phyloP scores from a whole-genome alignment of 2,329 filamentous ascomycete species.

The Coniochaeta sp. region DNA sequence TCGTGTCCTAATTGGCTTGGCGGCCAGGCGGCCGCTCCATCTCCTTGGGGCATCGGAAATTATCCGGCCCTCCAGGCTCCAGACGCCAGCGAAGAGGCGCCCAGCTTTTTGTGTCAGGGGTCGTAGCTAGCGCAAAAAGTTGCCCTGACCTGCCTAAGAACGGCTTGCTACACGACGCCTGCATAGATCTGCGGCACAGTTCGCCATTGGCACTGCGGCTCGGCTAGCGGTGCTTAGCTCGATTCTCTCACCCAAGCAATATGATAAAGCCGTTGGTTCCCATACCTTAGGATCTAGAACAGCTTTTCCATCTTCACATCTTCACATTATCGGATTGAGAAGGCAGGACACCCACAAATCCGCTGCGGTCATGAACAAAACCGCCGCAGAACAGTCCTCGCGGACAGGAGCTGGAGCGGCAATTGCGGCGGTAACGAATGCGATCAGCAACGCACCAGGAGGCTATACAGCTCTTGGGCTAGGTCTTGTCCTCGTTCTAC shows the following conservation, averaged over 20 bases:
- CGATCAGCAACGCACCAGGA: background rate
- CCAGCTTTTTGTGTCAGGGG: too few relatives aligned
- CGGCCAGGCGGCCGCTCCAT: too few relatives aligned
- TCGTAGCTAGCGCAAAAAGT: too few relatives aligned
- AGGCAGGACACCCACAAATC: background rate
- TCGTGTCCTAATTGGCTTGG: too few relatives aligned
- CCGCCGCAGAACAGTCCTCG: background rate
- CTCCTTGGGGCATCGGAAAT: too few relatives aligned
- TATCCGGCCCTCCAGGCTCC: too few relatives aligned
- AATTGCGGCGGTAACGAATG: background rate
- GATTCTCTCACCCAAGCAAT: background rate
- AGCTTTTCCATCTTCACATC: background rate
- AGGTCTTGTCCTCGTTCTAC: too few relatives aligned
- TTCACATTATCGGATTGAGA: background rate
- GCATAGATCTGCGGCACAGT: background rate
- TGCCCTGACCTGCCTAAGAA: background rate
- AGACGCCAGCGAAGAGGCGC: too few relatives aligned
- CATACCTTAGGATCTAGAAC: background rate
- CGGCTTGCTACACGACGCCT: background rate
- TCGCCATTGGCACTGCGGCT: background rate
- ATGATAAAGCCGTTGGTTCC: background rate
- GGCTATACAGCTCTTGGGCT: background rate
- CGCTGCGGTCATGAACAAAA: background rate
- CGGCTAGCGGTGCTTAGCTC: background rate
- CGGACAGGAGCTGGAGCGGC: background rate